Conservation (phyloP, 192 early-diverging fungal genomes). For the Linnemannia elongata region DNA sequence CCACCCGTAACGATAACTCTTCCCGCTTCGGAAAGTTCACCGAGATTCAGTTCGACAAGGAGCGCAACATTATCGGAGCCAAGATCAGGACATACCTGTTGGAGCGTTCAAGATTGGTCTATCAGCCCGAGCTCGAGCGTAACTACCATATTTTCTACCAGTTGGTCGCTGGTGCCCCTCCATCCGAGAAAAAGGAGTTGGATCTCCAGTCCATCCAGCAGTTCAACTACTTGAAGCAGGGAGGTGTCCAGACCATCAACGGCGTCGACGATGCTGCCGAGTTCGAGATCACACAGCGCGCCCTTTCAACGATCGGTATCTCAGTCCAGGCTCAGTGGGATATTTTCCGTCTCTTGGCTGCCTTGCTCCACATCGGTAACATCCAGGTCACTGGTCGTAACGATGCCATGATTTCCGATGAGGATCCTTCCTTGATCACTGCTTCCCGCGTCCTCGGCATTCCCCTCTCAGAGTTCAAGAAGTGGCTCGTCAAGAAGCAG, state of each 20-base stretch:
- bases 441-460: conserved; percentile 84
- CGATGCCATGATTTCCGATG: conserved; percentile 83
- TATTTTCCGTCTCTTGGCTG: conserved; percentile 93
- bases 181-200: conserved; percentile 84
- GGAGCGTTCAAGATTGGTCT: conserved; percentile 95
- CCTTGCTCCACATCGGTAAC: conserved; percentile 96
- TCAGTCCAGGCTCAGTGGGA: conserved; percentile 86
- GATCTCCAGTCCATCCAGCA: conserved; percentile 79
- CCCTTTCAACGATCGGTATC: conserved; percentile 90
- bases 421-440: conserved; percentile 78
- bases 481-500: conserved; percentile 96
- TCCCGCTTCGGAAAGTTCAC: conserved; percentile 99
- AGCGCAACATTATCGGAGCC: conserved; percentile 90
- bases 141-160: conserved; percentile 99
- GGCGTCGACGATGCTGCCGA: conserved; percentile 95
- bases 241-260: conserved; percentile 81
- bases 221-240: conserved; percentile 93
- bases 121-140: conserved; percentile 92
- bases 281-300: conserved; percentile 90
- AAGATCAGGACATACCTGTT: conserved; percentile 96
- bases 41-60: conserved; percentile 89
- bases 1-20: conserved; percentile 98
- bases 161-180: conserved; percentile 91
- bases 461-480: conserved; percentile 84
- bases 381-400: conserved; percentile 83